Conservation (phyloP, 768 basidiomycete species). For the Pulveroboletus sp. region DNA sequence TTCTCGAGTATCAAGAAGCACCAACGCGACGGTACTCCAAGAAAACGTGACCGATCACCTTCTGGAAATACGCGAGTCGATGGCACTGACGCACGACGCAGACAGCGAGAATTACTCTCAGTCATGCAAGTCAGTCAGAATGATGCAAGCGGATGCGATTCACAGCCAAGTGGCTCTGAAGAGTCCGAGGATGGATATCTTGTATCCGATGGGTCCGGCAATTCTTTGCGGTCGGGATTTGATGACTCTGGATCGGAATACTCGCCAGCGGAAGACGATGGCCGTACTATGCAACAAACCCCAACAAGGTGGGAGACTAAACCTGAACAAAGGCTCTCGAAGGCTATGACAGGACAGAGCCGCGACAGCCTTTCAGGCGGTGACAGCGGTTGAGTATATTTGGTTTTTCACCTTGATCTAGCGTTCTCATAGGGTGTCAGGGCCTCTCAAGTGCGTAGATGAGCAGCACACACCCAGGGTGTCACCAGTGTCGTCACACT, state of each 20-base stretch:
- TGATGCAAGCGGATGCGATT: slow-evolving; percentile 18
- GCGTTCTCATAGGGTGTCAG: slow-evolving; percentile 13
- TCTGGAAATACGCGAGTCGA: slow-evolving; percentile 3
- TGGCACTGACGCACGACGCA: slow-evolving; percentile 10
- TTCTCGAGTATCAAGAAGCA: slow-evolving; percentile 8
- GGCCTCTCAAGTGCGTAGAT: slow-evolving; percentile 1
- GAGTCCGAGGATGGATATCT: slow-evolving; percentile 9
- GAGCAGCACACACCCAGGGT: slow-evolving; percentile 21
- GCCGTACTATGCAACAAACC: background rate
- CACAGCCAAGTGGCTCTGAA: slow-evolving; percentile 15
- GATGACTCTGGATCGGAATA: slow-evolving; percentile 31
- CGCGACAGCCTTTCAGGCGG: background rate
- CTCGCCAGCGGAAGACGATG: slow-evolving; percentile 24
- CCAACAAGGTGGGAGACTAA: slow-evolving; percentile 5
- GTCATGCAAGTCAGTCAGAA: background rate
- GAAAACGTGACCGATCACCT: slow-evolving; percentile 10
- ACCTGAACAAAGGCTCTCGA: slow-evolving; percentile 6
- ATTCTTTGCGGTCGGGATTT: slow-evolving; percentile 18
- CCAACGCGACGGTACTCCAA: slow-evolving; percentile 8
- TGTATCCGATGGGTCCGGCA: slow-evolving; percentile 15
- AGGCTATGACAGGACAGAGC: slow-evolving; percentile 1
- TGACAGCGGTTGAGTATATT: slow-evolving; percentile 11
- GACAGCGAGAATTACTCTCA: slow-evolving; percentile 19
- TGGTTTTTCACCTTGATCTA: background rate
- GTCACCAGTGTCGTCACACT: slow-evolving; percentile 1